Evolutionary conservation across 192 early-diverging fungal species (phyloP).

Genomic region (Coemansia sp.): DNA sequence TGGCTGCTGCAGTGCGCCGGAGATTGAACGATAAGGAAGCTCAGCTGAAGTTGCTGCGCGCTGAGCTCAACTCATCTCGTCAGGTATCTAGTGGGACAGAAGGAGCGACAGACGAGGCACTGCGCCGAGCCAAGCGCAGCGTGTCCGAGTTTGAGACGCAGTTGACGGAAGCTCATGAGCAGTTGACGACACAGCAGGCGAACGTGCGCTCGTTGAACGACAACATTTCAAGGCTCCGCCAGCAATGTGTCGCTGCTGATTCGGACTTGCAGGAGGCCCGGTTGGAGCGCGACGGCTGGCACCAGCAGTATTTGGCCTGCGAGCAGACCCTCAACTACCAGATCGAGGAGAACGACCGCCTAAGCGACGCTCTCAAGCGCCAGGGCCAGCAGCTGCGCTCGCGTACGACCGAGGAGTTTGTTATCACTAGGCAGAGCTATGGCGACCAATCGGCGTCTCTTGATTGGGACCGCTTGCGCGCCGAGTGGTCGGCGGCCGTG

Average conservation of each 20-base stretch:
- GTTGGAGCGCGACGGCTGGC: conserved; percentile 46
- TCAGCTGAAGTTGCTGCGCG: conserved; percentile 10
- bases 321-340: conserved; percentile 21
- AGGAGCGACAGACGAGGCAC: conserved; percentile 9
- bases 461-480: conserved; percentile 25
- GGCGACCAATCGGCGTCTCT: conserved; percentile 13
- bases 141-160: conserved; percentile 22
- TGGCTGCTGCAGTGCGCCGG: conserved; percentile 33
- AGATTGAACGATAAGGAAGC: conserved; percentile 25
- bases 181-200: conserved; percentile 27
- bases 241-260: conserved; percentile 23
- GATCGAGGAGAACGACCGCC: conserved; percentile 20
- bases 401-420: conserved; percentile 16
- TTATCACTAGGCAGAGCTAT: conserved; percentile 4
- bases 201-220: conserved; percentile 22
- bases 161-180: conserved; percentile 22
- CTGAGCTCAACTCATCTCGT: conserved; percentile 16
- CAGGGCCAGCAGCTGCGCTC: conserved; percentile 9
- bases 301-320: conserved; percentile 22
- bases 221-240: conserved; percentile 23
- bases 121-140: conserved; percentile 12
- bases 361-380: conserved; percentile 9
- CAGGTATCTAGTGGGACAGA: not conserved
- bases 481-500: conserved; percentile 9
- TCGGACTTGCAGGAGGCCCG: conserved; percentile 23